A percentile compares a stretch with the other conserved stretches of the same genome.
Conservation (phyloP, 495 filamentous ascomycete species). For the Penicillium malachiteum region DNA sequence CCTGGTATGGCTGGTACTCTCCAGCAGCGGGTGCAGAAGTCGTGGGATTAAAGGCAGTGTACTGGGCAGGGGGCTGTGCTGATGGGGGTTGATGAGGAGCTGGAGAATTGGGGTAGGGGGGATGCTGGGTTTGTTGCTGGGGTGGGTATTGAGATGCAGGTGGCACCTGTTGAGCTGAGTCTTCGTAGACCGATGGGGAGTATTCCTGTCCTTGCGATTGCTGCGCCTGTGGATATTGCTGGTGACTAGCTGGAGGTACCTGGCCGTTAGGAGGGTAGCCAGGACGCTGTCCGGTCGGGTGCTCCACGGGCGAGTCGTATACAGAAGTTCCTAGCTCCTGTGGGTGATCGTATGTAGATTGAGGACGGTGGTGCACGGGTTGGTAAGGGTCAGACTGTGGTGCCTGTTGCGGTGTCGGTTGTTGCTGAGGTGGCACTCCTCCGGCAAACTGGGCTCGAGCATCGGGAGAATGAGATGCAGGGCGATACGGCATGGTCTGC, state of each 20-base stretch:
- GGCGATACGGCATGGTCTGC: slow-evolving; percentile 37
- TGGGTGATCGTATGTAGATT: slow-evolving; percentile 73
- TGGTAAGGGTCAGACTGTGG: slow-evolving; percentile 42
- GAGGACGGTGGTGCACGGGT: slow-evolving; percentile 53
- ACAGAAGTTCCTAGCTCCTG: slow-evolving; percentile 83
- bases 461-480: slow-evolving; percentile 44
- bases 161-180: slow-evolving; percentile 35
- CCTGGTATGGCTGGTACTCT: slow-evolving; percentile 55
- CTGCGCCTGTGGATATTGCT: slow-evolving; percentile 41
- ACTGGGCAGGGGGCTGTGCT: slow-evolving; percentile 46
- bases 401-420: slow-evolving; percentile 32
- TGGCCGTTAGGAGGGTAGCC: slow-evolving; percentile 46
- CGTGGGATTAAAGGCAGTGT: slow-evolving; percentile 36
- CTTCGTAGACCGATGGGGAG: slow-evolving; percentile 61
- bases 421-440: slow-evolving; percentile 23
- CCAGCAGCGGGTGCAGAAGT: slow-evolving; percentile 30
- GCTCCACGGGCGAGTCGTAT: slow-evolving; percentile 76
- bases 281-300: slow-evolving; percentile 31
- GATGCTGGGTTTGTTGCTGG: slow-evolving; percentile 44
- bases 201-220: slow-evolving; percentile 47
- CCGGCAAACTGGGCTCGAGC: slow-evolving; percentile 41
- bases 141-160: slow-evolving; percentile 29
- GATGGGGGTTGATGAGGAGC: slow-evolving; percentile 45
- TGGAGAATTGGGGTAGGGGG: slow-evolving; percentile 45
- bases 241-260: slow-evolving; percentile 38